Base-by-base conservation (phyloP, 352 stramenopile genomes). In the Phytophthora fragariaefolia region DNA sequence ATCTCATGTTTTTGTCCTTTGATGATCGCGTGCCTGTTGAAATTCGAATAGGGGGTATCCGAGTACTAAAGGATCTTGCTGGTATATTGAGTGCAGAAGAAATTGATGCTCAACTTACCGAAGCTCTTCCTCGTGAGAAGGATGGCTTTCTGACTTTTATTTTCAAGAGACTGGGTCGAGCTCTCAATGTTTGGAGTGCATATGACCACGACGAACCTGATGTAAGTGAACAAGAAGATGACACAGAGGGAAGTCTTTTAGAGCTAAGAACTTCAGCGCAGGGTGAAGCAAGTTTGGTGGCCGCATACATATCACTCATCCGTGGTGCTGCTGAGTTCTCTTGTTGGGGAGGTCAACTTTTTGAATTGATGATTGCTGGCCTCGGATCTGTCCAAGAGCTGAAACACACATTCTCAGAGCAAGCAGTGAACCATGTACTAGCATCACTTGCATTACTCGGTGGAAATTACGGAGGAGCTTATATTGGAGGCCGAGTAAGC, bases 1-100 rank as follows among this genome's bases (percentile, higher is more conserved):
- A 91, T 48, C 52, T 95, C 7, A 74, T 93, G 12, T 73, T 74
- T n/a, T 36, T 93, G 2, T 80, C 80, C 1, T 82, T 93, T 32
- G 65, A 87, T 24, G 65, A 78, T 2, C 58, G 58, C n/a, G 58
- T 82, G 4, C 57, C 86, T 2, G 63, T 81, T 17, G 83, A 91
- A 60, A 73, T 85, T 17, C 73, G 74, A 20, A 83, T 80, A 38
- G 84, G 72, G 0, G 78, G 73, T 18, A 58, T 87, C 13, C 55
- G 53, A 6, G 72, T 91, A 18, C 32, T 95, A 5, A 77, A 65
- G 38, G 71, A 90, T 8, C 51, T 95, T 6, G 57, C 46, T 12
- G 49, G 63, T n/a, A 56, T 61, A 2, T 24, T 93, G 24, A 58
- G 58, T 27, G 69, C 76, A 4, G 74, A 81, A 0, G 54, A 76